A percentile compares a stretch with the other conserved stretches of the same genome.
These are phyloP conservation scores for Xylaria sp. DNA, from an alignment of 2,329 filamentous ascomycete species.

Conservation along the genomic window DNA sequence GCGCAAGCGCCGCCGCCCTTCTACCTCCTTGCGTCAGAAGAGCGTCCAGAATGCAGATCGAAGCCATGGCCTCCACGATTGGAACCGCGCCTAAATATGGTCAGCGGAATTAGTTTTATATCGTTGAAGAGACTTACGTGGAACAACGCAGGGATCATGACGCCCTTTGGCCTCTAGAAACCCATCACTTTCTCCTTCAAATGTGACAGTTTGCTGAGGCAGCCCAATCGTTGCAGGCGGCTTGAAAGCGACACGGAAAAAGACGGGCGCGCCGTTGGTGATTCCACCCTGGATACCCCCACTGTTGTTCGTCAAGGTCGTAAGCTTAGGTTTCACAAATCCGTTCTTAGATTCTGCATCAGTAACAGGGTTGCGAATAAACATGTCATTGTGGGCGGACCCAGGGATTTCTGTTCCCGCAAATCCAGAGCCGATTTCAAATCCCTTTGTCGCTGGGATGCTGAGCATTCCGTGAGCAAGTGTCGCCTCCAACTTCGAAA, in stretches of 20 bases:
- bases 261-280: conserved; percentile 91
- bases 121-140: conserved; percentile 48
- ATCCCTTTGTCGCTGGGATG: conserved; percentile 94
- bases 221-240: conserved; percentile 92
- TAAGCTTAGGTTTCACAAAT: conserved; percentile 70
- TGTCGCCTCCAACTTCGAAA: conserved; percentile 93
- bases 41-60: conserved; percentile 22
- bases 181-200: conserved; percentile 76
- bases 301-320: conserved; percentile 93
- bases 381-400: conserved; percentile 91
- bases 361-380: conserved; percentile 67
- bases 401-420: conserved; percentile 86
- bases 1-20: conserved; percentile 13
- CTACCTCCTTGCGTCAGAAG: conserved; percentile 22
- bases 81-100: conserved; percentile 74
- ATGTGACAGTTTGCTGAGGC: conserved; percentile 84
- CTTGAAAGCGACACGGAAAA: conserved; percentile 96
- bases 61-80: conserved; percentile 90
- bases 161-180: conserved; percentile 89
- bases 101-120: conserved; percentile 11
- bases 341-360: conserved; percentile 49
- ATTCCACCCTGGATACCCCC: conserved; percentile 97
- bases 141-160: conserved; percentile 93
- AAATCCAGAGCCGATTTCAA: conserved; percentile 95
- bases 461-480: conserved; percentile 94